phyloP scores from a whole-genome alignment of 225 moss, liverwort and hornwort genomes.

The Marchantia paleacea region DNA sequence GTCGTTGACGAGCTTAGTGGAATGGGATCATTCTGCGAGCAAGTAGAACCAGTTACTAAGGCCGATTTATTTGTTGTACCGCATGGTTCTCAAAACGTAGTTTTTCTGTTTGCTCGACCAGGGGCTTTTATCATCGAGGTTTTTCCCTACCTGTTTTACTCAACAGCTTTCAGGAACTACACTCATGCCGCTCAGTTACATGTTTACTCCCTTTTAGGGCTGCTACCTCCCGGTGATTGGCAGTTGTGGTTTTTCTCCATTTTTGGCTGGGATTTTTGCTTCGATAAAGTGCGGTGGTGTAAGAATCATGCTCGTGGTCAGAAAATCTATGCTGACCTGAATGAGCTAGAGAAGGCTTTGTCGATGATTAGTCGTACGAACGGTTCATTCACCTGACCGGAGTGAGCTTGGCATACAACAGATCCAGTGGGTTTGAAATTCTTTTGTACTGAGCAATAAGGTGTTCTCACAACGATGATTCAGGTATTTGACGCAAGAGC shows the following conservation, averaged over 20 bases:
- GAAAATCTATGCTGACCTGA: constrained; percentile 60
- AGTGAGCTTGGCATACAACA: not conserved
- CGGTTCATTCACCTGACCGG: constrained; percentile 40
- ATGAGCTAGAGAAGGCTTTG: constrained; percentile 48
- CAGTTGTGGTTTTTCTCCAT: constrained; percentile 58
- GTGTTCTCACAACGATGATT: constrained; percentile 1
- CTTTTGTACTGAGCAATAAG: constrained; percentile 10
- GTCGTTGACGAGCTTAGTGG: constrained; percentile 62
- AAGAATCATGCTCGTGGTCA: constrained; percentile 85
- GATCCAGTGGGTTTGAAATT: constrained; percentile 1
- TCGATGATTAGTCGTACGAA: constrained; percentile 37
- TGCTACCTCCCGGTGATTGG: constrained; percentile 50
- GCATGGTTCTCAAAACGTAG: constrained; percentile 93
- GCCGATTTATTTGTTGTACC: constrained; percentile 89
- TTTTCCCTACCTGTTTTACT: constrained; percentile 83
- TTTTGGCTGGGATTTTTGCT: constrained; percentile 88
- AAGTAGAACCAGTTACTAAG: constrained; percentile 60
- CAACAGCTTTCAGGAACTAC: constrained; percentile 70
- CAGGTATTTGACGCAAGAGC: not conserved
- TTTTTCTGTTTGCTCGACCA: constrained; percentile 78
- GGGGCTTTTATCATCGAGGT: constrained; percentile 79
- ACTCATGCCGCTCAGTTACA: constrained; percentile 69
- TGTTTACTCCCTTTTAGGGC: constrained; percentile 66
- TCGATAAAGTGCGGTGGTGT: constrained; percentile 57
- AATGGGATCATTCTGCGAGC: constrained; percentile 78